Conservation (phyloP, 2,329 filamentous ascomycete species). For the Tolypocladium sp. region DNA sequence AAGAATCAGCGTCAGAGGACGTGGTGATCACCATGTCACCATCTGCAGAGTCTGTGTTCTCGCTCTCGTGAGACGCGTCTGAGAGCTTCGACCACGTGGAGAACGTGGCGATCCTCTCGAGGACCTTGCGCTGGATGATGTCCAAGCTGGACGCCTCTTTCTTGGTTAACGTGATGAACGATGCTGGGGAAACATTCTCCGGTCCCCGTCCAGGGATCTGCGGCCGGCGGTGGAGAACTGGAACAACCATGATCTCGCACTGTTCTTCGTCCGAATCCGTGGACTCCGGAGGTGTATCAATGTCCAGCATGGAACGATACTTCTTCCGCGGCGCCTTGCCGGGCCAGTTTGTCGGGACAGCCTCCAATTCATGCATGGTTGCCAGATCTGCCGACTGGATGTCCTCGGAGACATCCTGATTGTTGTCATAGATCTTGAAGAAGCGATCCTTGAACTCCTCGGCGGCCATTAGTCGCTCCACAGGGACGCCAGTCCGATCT, state of each 20-base stretch:
- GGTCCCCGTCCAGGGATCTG: slow-evolving; percentile 18
- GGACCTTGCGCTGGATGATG: slow-evolving; percentile 67
- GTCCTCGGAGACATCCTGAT: slow-evolving; percentile 57
- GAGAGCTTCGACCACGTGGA: slow-evolving; percentile 61
- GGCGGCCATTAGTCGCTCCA: slow-evolving; percentile 61
- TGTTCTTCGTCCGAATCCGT: slow-evolving; percentile 51
- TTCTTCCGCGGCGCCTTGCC: slow-evolving; percentile 37
- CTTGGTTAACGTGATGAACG: slow-evolving; percentile 67
- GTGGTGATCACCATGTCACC: slow-evolving; percentile 62
- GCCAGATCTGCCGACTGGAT: slow-evolving; percentile 59
- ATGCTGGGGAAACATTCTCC: slow-evolving; percentile 36
- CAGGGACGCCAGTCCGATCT: slow-evolving; percentile 54
- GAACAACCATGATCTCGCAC: slow-evolving; percentile 60
- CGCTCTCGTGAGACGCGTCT: slow-evolving; percentile 32
- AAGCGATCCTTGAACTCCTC: slow-evolving; percentile 80
- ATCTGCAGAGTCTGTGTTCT: slow-evolving; percentile 46
- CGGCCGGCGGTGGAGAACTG: slow-evolving; percentile 54
- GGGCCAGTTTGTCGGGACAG: slow-evolving; percentile 69
- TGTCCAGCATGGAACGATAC: slow-evolving; percentile 41
- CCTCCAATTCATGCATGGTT: slow-evolving; percentile 69
- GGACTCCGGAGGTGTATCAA: slow-evolving; percentile 29
- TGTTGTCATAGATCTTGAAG: slow-evolving; percentile 77
- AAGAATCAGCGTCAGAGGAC: slow-evolving; percentile 54
- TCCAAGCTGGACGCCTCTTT: slow-evolving; percentile 63
- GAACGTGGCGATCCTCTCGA: slow-evolving; percentile 66